Evolutionary conservation across 805 yeast genomes (phyloP), one percentile per base, ranked within the genome.

Genomic region (Yamadazyma olivae): DNA sequence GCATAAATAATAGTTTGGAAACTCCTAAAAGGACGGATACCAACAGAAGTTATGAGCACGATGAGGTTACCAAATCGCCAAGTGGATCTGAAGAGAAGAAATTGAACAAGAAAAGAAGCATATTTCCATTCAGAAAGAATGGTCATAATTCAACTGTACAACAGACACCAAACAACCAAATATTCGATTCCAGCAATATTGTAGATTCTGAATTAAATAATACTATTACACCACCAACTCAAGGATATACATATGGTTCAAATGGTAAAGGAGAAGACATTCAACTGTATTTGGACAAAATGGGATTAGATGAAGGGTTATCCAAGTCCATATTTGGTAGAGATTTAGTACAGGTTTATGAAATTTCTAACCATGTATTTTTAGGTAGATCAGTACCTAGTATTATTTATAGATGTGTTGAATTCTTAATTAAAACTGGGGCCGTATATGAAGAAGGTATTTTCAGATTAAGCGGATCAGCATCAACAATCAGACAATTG

Each of bases 391-490:
- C 56, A 6, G 70, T 83, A 14, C 97, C 99, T 1, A 78, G 89
- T 27, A 79, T 91, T 6, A 76, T 87, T 13, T 83, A 65, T 49
- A 64, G 95, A 41, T 88, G 96, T 51, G 51, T 90, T 22, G 83
- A 77, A 38, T 85, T 73, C 46, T 66, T 91, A 33, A 70, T 72
- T 33, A 71, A 67, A 25, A 74, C 80, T 17, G 78, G 81, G 16
- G 95, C 95, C 0, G 67, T 81, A n/a, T 75, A 75, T 43, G 93
- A 87, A 56, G 95, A 89, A 51, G 99, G 99, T 8, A 76, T 91
- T 3, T 93, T 93, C 65, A 71, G 99, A 43, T 65, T 89, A 39
- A 86, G 90, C 59, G 98, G 98, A 3, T 86, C 95, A 24, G 83
- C 89, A 38, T 74, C 88, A 1, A 71, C 82, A 35, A 87, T 86